Percentiles rank a stretch among this genome's conserved stretches.
phyloP scores from a whole-genome alignment of 805 yeast species.

The Saturnispora kantuleensis region DNA sequence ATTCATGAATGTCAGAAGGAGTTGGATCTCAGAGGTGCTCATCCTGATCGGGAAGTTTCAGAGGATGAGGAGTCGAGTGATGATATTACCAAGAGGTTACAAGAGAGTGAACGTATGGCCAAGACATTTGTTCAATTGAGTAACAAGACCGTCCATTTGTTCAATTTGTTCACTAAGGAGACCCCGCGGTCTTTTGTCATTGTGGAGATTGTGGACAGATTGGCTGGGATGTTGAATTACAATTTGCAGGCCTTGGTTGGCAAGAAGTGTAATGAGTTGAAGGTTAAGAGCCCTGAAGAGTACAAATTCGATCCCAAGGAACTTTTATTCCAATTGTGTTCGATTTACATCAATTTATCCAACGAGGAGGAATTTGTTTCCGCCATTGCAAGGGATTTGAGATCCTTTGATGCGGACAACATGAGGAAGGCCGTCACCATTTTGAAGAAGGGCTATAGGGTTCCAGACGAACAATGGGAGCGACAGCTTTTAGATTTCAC shows the following conservation, averaged over 20 bases:
- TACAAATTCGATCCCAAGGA: conserved; percentile 76
- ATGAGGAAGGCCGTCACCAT: conserved; percentile 67
- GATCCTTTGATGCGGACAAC: conserved; percentile 65
- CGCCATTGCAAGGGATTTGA: conserved; percentile 85
- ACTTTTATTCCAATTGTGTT: conserved; percentile 57
- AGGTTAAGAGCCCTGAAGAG: conserved; percentile 73
- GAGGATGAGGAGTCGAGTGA: conserved; percentile 45
- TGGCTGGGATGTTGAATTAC: conserved; percentile 93
- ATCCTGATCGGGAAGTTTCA: conserved; percentile 21
- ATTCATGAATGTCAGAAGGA: conserved; percentile 73
- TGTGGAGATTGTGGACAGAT: conserved; percentile 83
- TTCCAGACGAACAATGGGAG: conserved; percentile 40
- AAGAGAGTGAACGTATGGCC: conserved; percentile 64
- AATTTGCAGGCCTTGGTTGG: conserved; percentile 91
- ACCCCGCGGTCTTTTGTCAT: conserved; percentile 80
- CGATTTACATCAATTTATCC: conserved; percentile 67
- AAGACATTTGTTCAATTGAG: conserved; percentile 74
- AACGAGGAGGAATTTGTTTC: conserved; percentile 52
- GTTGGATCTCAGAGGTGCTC: conserved; percentile 33
- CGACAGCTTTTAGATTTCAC: conserved; percentile 46
- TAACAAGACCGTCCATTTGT: conserved; percentile 69
- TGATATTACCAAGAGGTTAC: conserved; percentile 48
- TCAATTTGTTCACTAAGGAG: conserved; percentile 73
- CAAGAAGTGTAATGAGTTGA: conserved; percentile 81
- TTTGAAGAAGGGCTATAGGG: conserved; percentile 44